Base-by-base conservation (phyloP, 192 early-diverging fungal genomes). In the Funneliformis geosporum region DNA sequence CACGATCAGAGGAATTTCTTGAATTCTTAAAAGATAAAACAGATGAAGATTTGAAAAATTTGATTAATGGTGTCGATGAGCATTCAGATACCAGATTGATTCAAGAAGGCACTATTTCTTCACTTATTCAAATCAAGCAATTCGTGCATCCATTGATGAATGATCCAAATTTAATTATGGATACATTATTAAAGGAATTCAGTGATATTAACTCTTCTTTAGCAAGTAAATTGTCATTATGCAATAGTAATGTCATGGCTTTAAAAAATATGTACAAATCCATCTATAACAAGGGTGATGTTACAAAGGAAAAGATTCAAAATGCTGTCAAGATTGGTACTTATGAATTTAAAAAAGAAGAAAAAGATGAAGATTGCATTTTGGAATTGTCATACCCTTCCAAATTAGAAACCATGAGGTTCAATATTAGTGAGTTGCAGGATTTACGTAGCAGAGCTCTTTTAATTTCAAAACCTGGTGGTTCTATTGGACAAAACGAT, bases 31-130 rank as follows among this genome's bases (percentile, higher is more conserved):
- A 21, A 50, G 9, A 2, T 47, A 61, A 50, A 27, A 44, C 70
- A 40, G 64, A 76, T 23, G 50, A 81, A 44, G 75, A 76, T 18
- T 39, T 81, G 23, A 67, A 68, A 60, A 81, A 81, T 75, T 38
- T 75, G n/a, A 81, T 81, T 76, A 81, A 81, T 61, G 75, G 64
- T 16, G 74, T 77, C 16, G 80, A 81, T 46, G 80, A 81, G 3
- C 64, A 69, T 16, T 60, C 75, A 8, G 80, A 81, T 78, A 76
- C 67, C 55, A 21, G 75, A n/a, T 55, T 79, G 9, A 70, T 70
- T 18, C 77, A 79, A 60, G 73, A 81, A 39, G 80, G 78, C 9
- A 75, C 73, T 16, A 39, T 81, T 5, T 66, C 64, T 25, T 68
- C 80, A 21, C 43, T 69, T 11, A 69, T 81, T 59, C 46, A 81